Percentiles rank a stretch among this genome's conserved stretches.
phyloP scores from a whole-genome alignment of 371 early-diverging fungal species.

The Mucor lusitanicus region DNA sequence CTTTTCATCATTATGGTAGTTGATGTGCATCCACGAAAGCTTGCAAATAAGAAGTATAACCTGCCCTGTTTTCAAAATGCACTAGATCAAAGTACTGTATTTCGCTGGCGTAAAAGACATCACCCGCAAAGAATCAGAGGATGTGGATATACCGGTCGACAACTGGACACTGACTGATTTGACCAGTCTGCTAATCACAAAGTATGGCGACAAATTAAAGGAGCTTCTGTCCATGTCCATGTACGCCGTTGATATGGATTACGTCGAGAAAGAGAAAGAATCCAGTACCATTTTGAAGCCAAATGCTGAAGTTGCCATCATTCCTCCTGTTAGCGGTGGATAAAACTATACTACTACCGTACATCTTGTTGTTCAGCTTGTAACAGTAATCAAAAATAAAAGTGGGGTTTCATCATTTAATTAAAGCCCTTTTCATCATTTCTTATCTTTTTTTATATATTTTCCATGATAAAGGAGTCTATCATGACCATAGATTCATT shows the following conservation, averaged over 20 bases:
- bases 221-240: conserved; percentile 53
- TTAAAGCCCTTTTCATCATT: background rate
- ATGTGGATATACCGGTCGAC: conserved; percentile 33
- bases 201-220: conserved; percentile 42
- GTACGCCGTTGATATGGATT: conserved; percentile 73
- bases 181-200: conserved; percentile 28
- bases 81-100: conserved; percentile 52
- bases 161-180: conserved; percentile 29
- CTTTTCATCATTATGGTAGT: background rate
- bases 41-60: background rate
- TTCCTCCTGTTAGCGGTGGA: conserved; percentile 82
- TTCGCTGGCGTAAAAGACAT: conserved; percentile 68
- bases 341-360: conserved; percentile 18
- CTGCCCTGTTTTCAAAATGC: background rate
- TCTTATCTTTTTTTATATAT: background rate
- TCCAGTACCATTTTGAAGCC: conserved; percentile 33
- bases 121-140: conserved; percentile 43
- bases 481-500: conserved; percentile 21
- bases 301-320: conserved; percentile 68
- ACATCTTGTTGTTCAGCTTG: too few species aligned
- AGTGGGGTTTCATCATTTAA: background rate
- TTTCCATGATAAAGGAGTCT: background rate
- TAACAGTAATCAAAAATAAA: conserved; percentile 75
- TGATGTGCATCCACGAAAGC: background rate
- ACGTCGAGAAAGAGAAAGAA: conserved; percentile 51